Evolutionary conservation across 139 green algal genomes (phyloP).

Genomic region (Volvox africanus): DNA sequence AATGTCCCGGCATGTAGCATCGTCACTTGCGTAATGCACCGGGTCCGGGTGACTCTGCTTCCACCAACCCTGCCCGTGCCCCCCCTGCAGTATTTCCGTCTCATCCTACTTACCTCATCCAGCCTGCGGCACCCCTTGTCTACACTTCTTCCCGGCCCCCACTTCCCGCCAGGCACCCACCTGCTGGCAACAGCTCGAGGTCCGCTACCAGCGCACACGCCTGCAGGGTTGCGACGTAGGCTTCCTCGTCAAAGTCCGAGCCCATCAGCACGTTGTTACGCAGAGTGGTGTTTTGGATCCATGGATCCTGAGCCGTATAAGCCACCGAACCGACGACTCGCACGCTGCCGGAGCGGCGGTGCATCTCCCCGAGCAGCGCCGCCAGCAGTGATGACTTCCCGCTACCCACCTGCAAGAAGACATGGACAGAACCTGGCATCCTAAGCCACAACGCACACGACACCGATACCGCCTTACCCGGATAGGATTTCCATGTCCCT

Average conservation of each 20-base stretch:
- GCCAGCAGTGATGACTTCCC: constrained; percentile 78
- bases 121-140: not conserved
- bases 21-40: too few species aligned
- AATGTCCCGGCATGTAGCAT: too few species aligned
- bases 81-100: too few species aligned
- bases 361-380: constrained; percentile 79
- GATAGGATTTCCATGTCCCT: too few species aligned
- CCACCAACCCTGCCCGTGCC: too few species aligned
- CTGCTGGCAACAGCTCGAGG: constrained; percentile 79
- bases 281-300: constrained; percentile 88
- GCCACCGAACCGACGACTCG: constrained; percentile 62
- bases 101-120: not conserved
- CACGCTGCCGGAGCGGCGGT: constrained; percentile 50
- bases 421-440: too few species aligned
- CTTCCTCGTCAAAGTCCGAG: constrained; percentile 58
- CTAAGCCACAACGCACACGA: too few species aligned
- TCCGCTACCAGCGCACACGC: constrained; percentile 76
- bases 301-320: constrained; percentile 81
- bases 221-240: constrained; percentile 68
- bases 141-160: not conserved
- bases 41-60: too few species aligned
- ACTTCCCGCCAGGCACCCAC: constrained; percentile 64
- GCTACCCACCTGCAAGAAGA: constrained; percentile 46
- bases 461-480: too few species aligned
- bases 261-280: constrained; percentile 86